Percentiles rank a stretch among this genome's conserved stretches.
Conservation (phyloP, 352 stramenopile species). For the Elongisporangium anandrum region DNA sequence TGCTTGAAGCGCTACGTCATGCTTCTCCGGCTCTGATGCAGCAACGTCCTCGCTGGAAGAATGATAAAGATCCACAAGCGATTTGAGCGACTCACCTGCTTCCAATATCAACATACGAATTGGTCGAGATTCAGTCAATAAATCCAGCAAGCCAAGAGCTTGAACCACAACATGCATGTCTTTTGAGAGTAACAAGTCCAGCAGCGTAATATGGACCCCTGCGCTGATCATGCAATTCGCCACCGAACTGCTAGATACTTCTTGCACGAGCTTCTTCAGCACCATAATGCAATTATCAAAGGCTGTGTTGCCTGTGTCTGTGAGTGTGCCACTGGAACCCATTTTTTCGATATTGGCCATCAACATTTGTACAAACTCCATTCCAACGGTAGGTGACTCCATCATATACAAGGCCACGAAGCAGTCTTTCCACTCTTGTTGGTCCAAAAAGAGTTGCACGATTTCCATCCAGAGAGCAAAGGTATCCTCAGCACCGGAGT, state of each 20-base stretch:
- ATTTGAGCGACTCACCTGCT: conserved; percentile 38
- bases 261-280: conserved; percentile 53
- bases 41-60: conserved; percentile 5
- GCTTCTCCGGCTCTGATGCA: conserved; percentile 21
- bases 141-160: conserved; percentile 42
- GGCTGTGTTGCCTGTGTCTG: conserved; percentile 29
- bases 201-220: conserved; percentile 58
- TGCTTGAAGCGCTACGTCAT: conserved; percentile 41
- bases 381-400: conserved; percentile 50
- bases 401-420: conserved; percentile 67
- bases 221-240: conserved; percentile 68
- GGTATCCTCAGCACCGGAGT: background rate
- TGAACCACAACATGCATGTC: conserved; percentile 9
- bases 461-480: background rate
- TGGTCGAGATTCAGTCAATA: conserved; percentile 49
- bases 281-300: conserved; percentile 66
- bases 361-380: conserved; percentile 63
- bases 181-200: conserved; percentile 41
- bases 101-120: conserved; percentile 73
- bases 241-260: conserved; percentile 54
- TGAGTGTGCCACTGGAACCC: conserved; percentile 18
- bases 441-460: conserved; percentile 10
- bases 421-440: conserved; percentile 65
- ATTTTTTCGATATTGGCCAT: conserved; percentile 44
- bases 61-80: conserved; percentile 51